Conservation (phyloP, 257 asterid genomes). For the Salvia hispanica region DNA sequence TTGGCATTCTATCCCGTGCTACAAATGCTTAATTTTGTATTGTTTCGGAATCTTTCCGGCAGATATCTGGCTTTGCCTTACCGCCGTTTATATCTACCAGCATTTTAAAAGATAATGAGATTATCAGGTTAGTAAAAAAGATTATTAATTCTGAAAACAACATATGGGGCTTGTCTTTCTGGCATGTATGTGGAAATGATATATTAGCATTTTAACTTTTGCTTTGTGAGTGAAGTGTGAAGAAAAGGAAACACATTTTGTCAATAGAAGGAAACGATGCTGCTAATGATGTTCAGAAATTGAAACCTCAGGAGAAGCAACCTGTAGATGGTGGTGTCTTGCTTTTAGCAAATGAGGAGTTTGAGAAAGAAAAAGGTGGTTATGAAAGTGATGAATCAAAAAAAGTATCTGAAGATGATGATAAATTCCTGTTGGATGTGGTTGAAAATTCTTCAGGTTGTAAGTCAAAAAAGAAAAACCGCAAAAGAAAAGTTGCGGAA, state of each 20-base stretch:
- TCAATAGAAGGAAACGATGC: conserved; percentile 51
- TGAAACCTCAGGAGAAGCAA: conserved; percentile 52
- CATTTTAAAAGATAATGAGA: conserved; percentile 68
- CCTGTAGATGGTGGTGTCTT: conserved; percentile 44
- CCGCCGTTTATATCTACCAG: conserved; percentile 73
- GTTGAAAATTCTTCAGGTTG: conserved; percentile 37
- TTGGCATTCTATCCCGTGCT: background rate
- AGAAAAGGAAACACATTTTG: conserved; percentile 50
- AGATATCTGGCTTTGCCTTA: conserved; percentile 79
- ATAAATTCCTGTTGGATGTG: conserved; percentile 36
- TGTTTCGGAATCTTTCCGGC: conserved; percentile 34
- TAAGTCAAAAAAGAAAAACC: conserved; percentile 43
- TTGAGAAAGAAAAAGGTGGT: conserved; percentile 70
- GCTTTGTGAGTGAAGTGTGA: conserved; percentile 50
- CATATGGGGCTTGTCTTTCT: conserved; percentile 11
- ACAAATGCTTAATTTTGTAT: background rate
- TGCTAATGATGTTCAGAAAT: conserved; percentile 36
- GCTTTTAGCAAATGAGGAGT: conserved; percentile 76
- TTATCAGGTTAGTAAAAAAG: conserved; percentile 59
- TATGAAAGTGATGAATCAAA: conserved; percentile 53
- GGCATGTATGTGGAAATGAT: conserved; percentile 13
- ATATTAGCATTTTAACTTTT: conserved; percentile 15
- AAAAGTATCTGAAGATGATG: conserved; percentile 42
- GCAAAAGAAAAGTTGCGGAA: conserved; percentile 52
- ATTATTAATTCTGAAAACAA: background rate